Conservation (phyloP, 1,284 basidiomycete genomes). For the Apiotrichum montevideense region DNA sequence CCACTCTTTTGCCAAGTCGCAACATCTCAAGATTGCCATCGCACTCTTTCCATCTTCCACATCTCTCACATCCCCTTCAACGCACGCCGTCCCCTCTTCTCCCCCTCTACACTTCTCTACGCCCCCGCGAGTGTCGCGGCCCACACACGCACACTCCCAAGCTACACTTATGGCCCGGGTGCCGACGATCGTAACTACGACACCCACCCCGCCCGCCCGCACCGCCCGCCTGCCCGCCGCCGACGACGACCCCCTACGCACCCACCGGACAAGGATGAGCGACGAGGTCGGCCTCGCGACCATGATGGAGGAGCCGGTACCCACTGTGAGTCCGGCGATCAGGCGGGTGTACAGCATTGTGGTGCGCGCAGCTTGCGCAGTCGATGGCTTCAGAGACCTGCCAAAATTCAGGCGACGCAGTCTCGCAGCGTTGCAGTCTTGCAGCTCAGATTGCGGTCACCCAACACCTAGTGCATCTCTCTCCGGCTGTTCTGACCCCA, state of each 20-base stretch:
- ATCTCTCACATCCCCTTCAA: background rate
- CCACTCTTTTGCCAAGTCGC: no score
- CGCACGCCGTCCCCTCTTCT: no score
- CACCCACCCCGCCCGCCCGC: constrained; percentile 12
- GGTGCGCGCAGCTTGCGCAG: no score
- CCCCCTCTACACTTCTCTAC: no score
- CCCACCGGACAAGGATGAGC: constrained; percentile 16
- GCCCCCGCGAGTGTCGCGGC: background rate
- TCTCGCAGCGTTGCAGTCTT: no score
- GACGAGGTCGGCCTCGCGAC: constrained; percentile 32
- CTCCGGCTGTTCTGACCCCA: constrained; percentile 10
- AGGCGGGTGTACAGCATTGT: no score
- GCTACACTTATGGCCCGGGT: constrained; percentile 1
- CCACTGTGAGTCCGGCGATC: constrained; percentile 12
- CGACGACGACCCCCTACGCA: constrained; percentile 3
- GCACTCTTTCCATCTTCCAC: background rate
- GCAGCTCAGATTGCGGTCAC: no score
- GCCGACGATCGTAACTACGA: constrained; percentile 14
- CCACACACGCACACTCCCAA: background rate
- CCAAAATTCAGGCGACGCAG: no score
- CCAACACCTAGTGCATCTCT: background rate
- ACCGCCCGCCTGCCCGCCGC: background rate
- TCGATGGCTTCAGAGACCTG: no score
- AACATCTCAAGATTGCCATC: no score
- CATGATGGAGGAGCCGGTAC: constrained; percentile 23